Evolutionary conservation across 1,139 yeast species (phyloP), one percentile per base, ranked within the genome.

Genomic region (Hyphopichia burtonii): DNA sequence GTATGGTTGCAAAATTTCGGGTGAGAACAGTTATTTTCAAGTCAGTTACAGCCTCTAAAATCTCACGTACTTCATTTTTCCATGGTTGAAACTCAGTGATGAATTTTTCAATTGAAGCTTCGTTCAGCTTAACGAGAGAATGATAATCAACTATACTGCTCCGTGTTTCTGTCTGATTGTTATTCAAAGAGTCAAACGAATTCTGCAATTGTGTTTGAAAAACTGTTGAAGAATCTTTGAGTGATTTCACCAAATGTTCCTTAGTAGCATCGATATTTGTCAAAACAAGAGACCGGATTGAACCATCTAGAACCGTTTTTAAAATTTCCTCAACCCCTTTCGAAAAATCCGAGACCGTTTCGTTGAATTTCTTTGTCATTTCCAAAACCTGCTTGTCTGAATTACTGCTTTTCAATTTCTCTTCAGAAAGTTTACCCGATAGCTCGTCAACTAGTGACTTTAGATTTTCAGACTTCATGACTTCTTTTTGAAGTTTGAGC

Each of bases 371-470:
- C 3, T 33, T 6, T 3, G 25, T 12, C 25, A 33, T n/a, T 11
- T 34, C 31, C 20, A 34, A 12, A 3, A 34, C 4, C 9, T 23
- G 4, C 10, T 34, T 25, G 6, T 25, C 37, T 15, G 23, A 23
- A 6, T 14, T 25, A 5, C n/a, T 6, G 8, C 31, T 6, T 23
- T 25, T 23, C 37, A 34, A 14, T 25, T 10, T 34, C 12, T 34
- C 37, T 25, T 34, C 37, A 15, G 37, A 34, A 9, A 34, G 22
- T 25, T 15, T 23, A 15, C 37, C 37, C 4, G 37, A 34, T 11
- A 34, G 5, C 12, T 34, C 37, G 16, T 34, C 37, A 9, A 34
- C 22, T 23, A 23, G 6, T 9, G n/a, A 3, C 22, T 8, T 34
- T 9, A 25, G 12, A 11, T 33, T 18, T 19, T 33, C 17, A 5